Evolutionary conservation across 2,329 filamentous ascomycete genomes (phyloP).

Genomic region (Massarina eburnea): DNA sequence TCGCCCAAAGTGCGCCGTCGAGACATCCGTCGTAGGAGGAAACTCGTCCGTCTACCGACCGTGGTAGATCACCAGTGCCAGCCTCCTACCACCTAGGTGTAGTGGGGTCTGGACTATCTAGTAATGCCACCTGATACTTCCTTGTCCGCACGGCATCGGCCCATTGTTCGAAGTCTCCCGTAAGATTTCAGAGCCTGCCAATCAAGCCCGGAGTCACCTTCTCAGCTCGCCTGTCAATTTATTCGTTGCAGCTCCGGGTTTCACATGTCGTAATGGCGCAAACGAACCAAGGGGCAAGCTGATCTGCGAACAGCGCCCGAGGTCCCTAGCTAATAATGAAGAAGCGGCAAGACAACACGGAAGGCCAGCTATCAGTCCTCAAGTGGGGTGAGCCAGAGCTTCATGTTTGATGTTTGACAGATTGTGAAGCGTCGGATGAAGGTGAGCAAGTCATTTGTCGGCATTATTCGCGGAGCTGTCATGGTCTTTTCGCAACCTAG

Average conservation of each 20-base stretch:
- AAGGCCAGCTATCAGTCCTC: neutral
- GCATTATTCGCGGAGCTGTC: neutral
- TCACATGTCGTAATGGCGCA: conserved; percentile 1
- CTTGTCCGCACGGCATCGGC: neutral
- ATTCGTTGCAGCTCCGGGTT: conserved; percentile 4
- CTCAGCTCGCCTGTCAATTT: neutral
- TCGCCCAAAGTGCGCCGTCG: neutral
- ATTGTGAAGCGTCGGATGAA: too few relatives aligned
- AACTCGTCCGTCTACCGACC: neutral
- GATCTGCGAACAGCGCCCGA: conserved; percentile 6
- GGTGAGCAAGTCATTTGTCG: too few relatives aligned
- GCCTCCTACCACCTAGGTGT: too few relatives aligned
- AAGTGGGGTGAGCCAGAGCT: neutral
- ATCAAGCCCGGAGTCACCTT: neutral
- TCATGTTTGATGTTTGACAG: neutral
- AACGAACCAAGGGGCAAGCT: neutral
- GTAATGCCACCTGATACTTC: too few relatives aligned
- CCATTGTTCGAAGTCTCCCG: neutral
- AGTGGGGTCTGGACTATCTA: too few relatives aligned
- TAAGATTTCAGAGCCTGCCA: neutral
- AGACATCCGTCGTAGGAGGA: conserved; percentile 4
- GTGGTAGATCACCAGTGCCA: neutral
- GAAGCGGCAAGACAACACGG: neutral
- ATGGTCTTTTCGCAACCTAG: neutral
- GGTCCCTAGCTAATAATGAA: neutral